phyloP scores from a whole-genome alignment of 768 basidiomycete species.

The Boletus rex-veris region DNA sequence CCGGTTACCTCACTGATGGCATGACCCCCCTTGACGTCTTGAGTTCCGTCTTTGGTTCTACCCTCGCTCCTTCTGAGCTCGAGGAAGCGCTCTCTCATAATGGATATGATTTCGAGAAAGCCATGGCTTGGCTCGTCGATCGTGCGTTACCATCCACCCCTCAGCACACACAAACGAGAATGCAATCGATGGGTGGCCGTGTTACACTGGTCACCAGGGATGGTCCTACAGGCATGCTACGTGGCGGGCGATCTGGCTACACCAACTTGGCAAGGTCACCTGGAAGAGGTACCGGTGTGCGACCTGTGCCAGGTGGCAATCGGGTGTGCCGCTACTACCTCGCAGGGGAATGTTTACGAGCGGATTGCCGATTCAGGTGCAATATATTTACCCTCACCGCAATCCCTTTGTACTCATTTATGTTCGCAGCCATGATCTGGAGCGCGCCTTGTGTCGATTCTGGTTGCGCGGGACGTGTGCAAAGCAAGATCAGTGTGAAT shows the following conservation, averaged over 20 bases:
- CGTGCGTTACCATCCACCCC: constrained; percentile 51
- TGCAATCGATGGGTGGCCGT: constrained; percentile 64
- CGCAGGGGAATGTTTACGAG: constrained; percentile 91
- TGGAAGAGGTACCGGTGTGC: constrained; percentile 27
- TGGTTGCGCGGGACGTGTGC: constrained; percentile 98
- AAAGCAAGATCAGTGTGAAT: constrained; percentile 95
- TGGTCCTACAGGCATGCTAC: constrained; percentile 33
- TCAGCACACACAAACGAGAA: constrained; percentile 37
- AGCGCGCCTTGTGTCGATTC: constrained; percentile 92
- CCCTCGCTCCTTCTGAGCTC: constrained; percentile 84
- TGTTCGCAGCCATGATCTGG: constrained; percentile 78
- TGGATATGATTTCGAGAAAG: constrained; percentile 91
- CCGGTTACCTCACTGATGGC: constrained; percentile 72
- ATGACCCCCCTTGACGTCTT: constrained; percentile 99
- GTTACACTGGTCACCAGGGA: constrained; percentile 67
- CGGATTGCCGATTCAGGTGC: constrained; percentile 97
- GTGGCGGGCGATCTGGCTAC: constrained; percentile 42
- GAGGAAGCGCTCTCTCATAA: constrained; percentile 88
- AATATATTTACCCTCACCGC: constrained; percentile 17
- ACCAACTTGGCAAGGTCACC: constrained; percentile 17
- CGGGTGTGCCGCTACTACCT: constrained; percentile 96
- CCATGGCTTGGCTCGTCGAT: constrained; percentile 94
- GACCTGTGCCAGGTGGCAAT: constrained; percentile 45
- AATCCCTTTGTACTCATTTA: constrained; percentile 9
- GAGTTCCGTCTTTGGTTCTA: constrained; percentile 87